Evolutionary conservation across 2,329 filamentous ascomycete species (phyloP).

Genomic region (Fusarium begoniae): DNA sequence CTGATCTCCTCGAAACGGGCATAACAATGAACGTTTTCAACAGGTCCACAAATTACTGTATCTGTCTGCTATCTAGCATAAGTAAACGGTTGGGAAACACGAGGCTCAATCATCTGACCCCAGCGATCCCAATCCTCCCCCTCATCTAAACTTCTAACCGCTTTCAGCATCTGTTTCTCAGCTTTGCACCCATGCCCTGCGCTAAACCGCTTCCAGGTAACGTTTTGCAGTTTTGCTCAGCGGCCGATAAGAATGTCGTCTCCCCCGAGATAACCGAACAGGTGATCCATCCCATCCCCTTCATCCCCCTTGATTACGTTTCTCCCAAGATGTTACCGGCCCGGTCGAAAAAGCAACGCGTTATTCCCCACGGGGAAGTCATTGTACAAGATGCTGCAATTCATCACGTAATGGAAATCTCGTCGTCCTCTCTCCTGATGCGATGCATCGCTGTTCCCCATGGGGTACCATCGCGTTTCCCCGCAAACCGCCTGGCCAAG

Average conservation of each 20-base stretch:
- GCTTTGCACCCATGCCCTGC: constrained; percentile 4
- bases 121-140: neutral
- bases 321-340: constrained; percentile 5
- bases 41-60: constrained; percentile 20
- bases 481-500: constrained; percentile 13
- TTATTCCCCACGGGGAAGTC: constrained; percentile 26
- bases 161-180: constrained; percentile 37
- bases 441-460: constrained; percentile 22
- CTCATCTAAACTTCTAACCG: neutral
- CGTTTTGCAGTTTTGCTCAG: constrained; percentile 24
- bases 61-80: constrained; percentile 6
- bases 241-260: constrained; percentile 27
- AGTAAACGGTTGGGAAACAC: neutral
- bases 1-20: constrained; percentile 21
- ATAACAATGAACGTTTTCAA: constrained; percentile 1
- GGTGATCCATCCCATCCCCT: neutral
- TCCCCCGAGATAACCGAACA: constrained; percentile 33
- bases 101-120: constrained; percentile 14
- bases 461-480: constrained; percentile 24
- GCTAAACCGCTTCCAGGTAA: constrained; percentile 34
- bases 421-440: neutral
- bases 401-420: constrained; percentile 38
- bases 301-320: neutral
- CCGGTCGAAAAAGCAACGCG: constrained; percentile 8
- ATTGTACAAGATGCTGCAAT: neutral